Evolutionary conservation across 306 rosid genomes (phyloP).

Genomic region (Trifolium pratense): DNA sequence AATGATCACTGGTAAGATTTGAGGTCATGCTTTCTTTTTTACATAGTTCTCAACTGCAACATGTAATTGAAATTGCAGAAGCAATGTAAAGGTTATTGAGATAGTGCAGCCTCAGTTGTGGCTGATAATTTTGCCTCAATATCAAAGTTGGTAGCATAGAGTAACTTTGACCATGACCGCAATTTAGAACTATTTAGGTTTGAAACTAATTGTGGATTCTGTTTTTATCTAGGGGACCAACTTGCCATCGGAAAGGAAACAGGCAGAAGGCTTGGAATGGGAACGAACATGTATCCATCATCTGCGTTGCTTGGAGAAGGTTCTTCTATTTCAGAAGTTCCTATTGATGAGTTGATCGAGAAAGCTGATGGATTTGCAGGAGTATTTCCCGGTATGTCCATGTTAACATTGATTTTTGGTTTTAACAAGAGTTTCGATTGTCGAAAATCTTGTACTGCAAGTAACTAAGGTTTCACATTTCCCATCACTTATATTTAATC

Average conservation of each 20-base stretch:
- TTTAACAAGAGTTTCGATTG: too few relatives aligned
- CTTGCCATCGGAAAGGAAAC: constrained; percentile 96
- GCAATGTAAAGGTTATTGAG: too few relatives aligned
- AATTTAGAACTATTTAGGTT: neutral
- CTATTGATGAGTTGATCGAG: constrained; percentile 89
- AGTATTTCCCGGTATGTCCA: constrained; percentile 85
- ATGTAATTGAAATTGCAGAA: too few relatives aligned
- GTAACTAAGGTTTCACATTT: too few relatives aligned
- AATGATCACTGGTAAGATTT: constrained; percentile 90
- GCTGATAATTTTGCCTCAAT: neutral
- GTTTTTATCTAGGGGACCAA: constrained; percentile 71
- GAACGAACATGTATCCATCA: constrained; percentile 97
- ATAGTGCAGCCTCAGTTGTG: too few relatives aligned
- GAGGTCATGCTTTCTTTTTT: constrained; percentile 9
- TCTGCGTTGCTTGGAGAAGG: constrained; percentile 90
- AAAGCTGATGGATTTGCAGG: constrained; percentile 98
- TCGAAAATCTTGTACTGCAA: too few relatives aligned
- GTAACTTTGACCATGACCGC: neutral
- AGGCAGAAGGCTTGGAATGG: constrained; percentile 96
- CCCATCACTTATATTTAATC: neutral
- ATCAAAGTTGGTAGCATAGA: too few relatives aligned
- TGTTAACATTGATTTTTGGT: neutral
- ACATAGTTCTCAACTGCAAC: too few relatives aligned
- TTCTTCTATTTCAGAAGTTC: constrained; percentile 70
- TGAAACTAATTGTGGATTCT: constrained; percentile 4